A percentile compares a stretch with the other conserved stretches of the same genome.
phyloP scores from a whole-genome alignment of 1,284 basidiomycete species.

The Salmacisia buchloeana region DNA sequence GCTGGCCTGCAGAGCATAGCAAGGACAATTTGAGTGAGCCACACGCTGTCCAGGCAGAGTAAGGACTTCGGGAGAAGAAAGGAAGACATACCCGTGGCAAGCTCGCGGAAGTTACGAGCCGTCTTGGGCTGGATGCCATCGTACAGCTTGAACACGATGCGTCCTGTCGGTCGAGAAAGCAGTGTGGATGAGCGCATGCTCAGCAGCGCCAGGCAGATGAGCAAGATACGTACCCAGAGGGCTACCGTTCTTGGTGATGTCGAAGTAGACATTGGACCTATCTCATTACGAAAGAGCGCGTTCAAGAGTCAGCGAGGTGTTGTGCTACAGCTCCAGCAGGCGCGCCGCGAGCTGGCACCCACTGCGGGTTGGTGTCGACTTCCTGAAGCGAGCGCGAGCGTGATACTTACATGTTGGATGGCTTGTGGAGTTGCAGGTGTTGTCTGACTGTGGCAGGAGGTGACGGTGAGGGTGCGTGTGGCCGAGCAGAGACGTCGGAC shows the following conservation, averaged over 20 bases:
- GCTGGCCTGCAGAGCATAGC: conserved; percentile 12
- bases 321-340: background rate
- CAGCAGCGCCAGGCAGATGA: too few species aligned
- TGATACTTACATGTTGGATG: background rate
- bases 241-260: conserved; percentile 59
- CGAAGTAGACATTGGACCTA: conserved; percentile 62
- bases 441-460: background rate
- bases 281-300: conserved; percentile 11
- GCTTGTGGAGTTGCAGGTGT: background rate
- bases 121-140: conserved; percentile 44
- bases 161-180: conserved; percentile 12
- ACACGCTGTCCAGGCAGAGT: background rate
- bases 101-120: conserved; percentile 43
- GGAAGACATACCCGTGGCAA: conserved; percentile 29
- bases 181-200: background rate
- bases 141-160: conserved; percentile 45
- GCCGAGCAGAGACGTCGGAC: too few species aligned
- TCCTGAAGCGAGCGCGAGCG: background rate
- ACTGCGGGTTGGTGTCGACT: background rate
- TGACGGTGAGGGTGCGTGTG: background rate
- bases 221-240: conserved; percentile 18
- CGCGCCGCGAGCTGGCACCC: background rate
- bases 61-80: too few species aligned
- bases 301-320: background rate
- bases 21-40: background rate